These are phyloP conservation scores for Penicillium pancosmium DNA, from an alignment of 495 filamentous ascomycete species.

Conservation along the genomic window DNA sequence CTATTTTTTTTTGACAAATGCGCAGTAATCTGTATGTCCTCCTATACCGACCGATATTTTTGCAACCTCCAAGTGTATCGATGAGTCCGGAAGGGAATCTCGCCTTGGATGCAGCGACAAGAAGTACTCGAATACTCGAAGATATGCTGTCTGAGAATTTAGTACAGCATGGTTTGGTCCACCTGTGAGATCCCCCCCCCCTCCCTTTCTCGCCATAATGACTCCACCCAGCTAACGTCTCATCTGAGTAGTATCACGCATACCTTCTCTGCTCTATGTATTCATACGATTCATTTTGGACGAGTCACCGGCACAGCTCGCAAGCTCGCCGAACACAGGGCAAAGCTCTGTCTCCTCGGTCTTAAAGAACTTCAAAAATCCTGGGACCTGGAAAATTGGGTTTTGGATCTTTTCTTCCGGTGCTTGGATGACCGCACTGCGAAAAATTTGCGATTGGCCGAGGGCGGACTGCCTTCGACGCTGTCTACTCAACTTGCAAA, in stretches of 20 bases:
- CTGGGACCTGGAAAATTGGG: slow-evolving; percentile 53
- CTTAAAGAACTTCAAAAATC: slow-evolving; percentile 51
- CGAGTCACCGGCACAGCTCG: slow-evolving; percentile 39
- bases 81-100: slow-evolving; percentile 33
- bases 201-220: neutral
- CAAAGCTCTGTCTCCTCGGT: slow-evolving; percentile 47
- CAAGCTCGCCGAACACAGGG: slow-evolving; percentile 50
- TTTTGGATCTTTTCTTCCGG: slow-evolving; percentile 49
- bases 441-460: slow-evolving; percentile 35
- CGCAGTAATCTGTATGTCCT: slow-evolving; percentile 44
- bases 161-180: slow-evolving; percentile 47
- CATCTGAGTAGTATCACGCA: slow-evolving; percentile 43
- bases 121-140: slow-evolving; percentile 47
- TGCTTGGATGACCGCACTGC: slow-evolving; percentile 49
- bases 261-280: slow-evolving; percentile 50
- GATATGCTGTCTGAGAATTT: slow-evolving; percentile 51
- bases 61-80: slow-evolving; percentile 30
- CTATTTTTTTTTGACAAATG: neutral
- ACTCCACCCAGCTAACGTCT: neutral
- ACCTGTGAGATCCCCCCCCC: slow-evolving; percentile 33
- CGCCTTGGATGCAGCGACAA: slow-evolving; percentile 46
- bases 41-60: slow-evolving; percentile 40
- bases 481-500: slow-evolving; percentile 2
- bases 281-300: slow-evolving; percentile 49
- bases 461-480: slow-evolving; percentile 14